A percentile compares a stretch with the other conserved stretches of the same genome.
phyloP scores from a whole-genome alignment of 163 green algal species.

The Picocystis sp. region DNA sequence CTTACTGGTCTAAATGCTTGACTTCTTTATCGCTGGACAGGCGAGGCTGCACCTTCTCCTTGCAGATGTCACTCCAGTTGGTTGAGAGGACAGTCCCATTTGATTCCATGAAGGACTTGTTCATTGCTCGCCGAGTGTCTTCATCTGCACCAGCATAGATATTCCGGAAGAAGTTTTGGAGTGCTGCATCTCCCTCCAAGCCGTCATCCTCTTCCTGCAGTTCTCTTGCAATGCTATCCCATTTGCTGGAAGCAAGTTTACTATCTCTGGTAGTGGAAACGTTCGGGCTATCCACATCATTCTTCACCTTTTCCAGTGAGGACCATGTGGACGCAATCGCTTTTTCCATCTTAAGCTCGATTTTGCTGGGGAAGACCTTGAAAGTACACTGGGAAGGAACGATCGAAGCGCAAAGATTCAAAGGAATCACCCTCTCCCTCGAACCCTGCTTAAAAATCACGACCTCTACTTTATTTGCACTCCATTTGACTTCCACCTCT shows the following conservation, averaged over 20 bases:
- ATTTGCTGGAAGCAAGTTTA: constrained; percentile 29
- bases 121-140: constrained; percentile 86
- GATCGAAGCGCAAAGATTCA: too few relatives aligned
- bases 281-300: constrained; percentile 15
- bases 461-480: too few relatives aligned
- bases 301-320: constrained; percentile 31
- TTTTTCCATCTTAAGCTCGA: constrained; percentile 75
- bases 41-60: constrained; percentile 43
- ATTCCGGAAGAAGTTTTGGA: constrained; percentile 18
- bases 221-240: constrained; percentile 50
- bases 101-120: constrained; percentile 82
- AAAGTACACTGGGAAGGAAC: constrained; percentile 17
- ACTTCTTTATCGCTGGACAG: constrained; percentile 43
- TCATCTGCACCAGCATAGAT: constrained; percentile 57
- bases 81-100: constrained; percentile 83
- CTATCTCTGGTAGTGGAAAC: constrained; percentile 20
- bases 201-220: constrained; percentile 67
- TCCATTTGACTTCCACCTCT: too few relatives aligned
- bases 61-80: constrained; percentile 84
- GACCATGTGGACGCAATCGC: constrained; percentile 37
- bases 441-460: too few relatives aligned
- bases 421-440: too few relatives aligned
- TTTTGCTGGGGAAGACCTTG: constrained; percentile 63
- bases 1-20: constrained; percentile 39
- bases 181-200: constrained; percentile 52